Conservation (phyloP, 2,329 filamentous ascomycete genomes). For the Eutypa lata region DNA sequence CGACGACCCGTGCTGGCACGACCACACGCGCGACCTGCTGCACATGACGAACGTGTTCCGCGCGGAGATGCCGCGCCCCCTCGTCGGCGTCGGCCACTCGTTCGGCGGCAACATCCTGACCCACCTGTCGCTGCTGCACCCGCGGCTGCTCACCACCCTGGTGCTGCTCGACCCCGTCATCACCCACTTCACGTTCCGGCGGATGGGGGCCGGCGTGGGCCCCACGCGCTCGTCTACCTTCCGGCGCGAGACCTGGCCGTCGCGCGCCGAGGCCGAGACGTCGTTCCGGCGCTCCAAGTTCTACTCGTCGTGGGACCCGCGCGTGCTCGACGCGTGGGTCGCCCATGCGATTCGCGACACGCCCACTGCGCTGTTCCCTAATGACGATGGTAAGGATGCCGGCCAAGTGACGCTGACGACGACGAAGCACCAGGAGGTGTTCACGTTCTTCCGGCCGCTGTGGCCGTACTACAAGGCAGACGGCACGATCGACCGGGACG, state of each 20-base stretch:
- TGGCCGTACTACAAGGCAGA: constrained; percentile 40
- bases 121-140: constrained; percentile 72
- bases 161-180: constrained; percentile 86
- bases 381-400: constrained; percentile 14
- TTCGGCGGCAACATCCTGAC: constrained; percentile 76
- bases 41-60: constrained; percentile 84
- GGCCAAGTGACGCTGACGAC: constrained; percentile 70
- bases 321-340: constrained; percentile 74
- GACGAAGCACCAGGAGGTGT: constrained; percentile 83
- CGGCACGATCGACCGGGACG: constrained; percentile 38
- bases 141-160: constrained; percentile 72
- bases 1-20: constrained; percentile 85
- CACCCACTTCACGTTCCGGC: constrained; percentile 41
- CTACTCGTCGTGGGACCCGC: constrained; percentile 77
- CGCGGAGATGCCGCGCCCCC: constrained; percentile 71
- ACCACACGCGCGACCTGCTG: constrained; percentile 80
- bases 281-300: constrained; percentile 69
- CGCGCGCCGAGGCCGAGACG: constrained; percentile 62
- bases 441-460: constrained; percentile 68
- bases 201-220: constrained; percentile 32
- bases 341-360: constrained; percentile 71
- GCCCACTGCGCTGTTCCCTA: constrained; percentile 60
- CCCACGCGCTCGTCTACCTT: constrained; percentile 61
- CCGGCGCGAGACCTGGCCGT: constrained; percentile 81
- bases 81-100: constrained; percentile 84